A percentile compares a stretch with the other conserved stretches of the same genome.
Evolutionary conservation across 805 yeast species (phyloP).

Genomic region (Candida silvatica): DNA sequence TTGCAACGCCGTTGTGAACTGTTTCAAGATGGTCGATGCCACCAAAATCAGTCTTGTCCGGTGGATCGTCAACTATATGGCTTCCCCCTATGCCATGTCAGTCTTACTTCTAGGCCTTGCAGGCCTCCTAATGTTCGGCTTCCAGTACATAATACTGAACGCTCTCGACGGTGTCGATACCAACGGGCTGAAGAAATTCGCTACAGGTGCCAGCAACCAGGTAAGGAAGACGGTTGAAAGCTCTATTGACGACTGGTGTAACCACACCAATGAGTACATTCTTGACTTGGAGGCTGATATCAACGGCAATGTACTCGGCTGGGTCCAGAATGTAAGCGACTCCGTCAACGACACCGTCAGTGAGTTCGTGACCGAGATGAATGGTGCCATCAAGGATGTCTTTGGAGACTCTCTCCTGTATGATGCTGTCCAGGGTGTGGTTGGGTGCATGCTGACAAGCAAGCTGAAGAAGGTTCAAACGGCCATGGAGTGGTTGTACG

Average conservation of each 20-base stretch:
- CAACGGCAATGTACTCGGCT: slow-evolving; percentile 60
- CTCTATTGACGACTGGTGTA: slow-evolving; percentile 40
- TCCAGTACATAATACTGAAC: slow-evolving; percentile 44
- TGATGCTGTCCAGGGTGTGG: slow-evolving; percentile 53
- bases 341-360: slow-evolving; percentile 54
- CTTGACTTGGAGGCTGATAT: slow-evolving; percentile 36
- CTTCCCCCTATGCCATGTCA: slow-evolving; percentile 42
- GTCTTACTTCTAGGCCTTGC: slow-evolving; percentile 45
- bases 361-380: slow-evolving; percentile 49
- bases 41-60: slow-evolving; percentile 11
- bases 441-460: slow-evolving; percentile 72
- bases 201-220: not conserved
- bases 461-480: slow-evolving; percentile 57
- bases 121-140: slow-evolving; percentile 44
- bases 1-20: slow-evolving; percentile 10
- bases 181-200: slow-evolving; percentile 6
- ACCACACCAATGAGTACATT: slow-evolving; percentile 48
- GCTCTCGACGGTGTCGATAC: slow-evolving; percentile 8
- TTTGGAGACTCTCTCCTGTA: slow-evolving; percentile 67
- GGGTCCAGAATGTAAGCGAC: slow-evolving; percentile 49
- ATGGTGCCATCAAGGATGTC: slow-evolving; percentile 43
- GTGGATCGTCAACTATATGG: slow-evolving; percentile 44
- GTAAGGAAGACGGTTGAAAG: slow-evolving; percentile 14
- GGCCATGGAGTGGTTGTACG: slow-evolving; percentile 74
- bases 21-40: slow-evolving; percentile 8